Percentiles rank a stretch among this genome's conserved stretches.
Evolutionary conservation across 1,284 basidiomycete species (phyloP).

Genomic region (Sporisorium exsertum): DNA sequence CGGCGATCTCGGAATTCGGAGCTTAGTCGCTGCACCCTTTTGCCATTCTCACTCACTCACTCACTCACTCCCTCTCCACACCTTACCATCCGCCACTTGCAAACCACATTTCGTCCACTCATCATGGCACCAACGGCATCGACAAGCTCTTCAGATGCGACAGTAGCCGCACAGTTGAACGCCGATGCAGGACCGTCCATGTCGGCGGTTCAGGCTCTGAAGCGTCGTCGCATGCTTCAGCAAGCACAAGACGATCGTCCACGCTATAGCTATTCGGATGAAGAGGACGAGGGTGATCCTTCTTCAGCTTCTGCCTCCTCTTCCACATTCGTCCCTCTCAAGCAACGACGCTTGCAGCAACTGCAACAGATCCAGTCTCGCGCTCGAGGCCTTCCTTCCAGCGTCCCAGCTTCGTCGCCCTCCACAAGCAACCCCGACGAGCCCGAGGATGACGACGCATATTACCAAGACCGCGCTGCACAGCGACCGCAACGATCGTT

Average conservation of each 20-base stretch:
- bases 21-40: neutral
- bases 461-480: slow-evolving; percentile 74
- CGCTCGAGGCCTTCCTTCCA: slow-evolving; percentile 5
- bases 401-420: neutral
- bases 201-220: slow-evolving; percentile 46
- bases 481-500: slow-evolving; percentile 74
- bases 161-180: neutral
- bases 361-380: slow-evolving; percentile 73
- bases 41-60: neutral
- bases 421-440: slow-evolving; percentile 8
- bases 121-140: slow-evolving; percentile 34
- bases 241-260: slow-evolving; percentile 40
- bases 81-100: neutral
- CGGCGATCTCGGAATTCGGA: slow-evolving; percentile 18
- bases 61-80: slow-evolving; percentile 1
- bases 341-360: slow-evolving; percentile 84
- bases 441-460: slow-evolving; percentile 25
- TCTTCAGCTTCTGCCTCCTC: slow-evolving; percentile 71
- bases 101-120: neutral
- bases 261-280: slow-evolving; percentile 61
- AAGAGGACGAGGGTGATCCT: slow-evolving; percentile 72
- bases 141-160: neutral
- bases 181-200: slow-evolving; percentile 13
- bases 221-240: slow-evolving; percentile 40
- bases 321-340: slow-evolving; percentile 87